Conservation (phyloP, 2,329 filamentous ascomycete genomes). For the Lasiodiplodia sp. region DNA sequence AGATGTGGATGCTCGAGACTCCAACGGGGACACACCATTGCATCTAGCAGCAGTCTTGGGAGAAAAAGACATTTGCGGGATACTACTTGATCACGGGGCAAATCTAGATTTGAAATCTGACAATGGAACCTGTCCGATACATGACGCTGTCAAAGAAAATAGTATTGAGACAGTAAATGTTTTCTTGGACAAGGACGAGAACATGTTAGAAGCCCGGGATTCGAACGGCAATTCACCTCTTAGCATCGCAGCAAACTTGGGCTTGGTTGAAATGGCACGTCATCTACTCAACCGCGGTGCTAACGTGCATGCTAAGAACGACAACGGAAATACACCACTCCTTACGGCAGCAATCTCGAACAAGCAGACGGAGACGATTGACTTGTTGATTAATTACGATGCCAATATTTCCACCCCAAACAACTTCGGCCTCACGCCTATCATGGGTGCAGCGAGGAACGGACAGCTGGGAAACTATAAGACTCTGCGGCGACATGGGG, state of each 20-base stretch:
- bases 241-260: fast-evolving
- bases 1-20: background rate
- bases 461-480: background rate
- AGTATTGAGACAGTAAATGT: background rate
- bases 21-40: background rate
- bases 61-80: background rate
- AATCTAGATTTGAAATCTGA: background rate
- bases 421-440: background rate
- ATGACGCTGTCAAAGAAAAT: background rate
- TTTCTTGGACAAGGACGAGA: background rate
- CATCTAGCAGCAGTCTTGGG: background rate
- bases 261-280: background rate
- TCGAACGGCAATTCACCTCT: background rate
- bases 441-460: background rate
- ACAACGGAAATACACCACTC: background rate
- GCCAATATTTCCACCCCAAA: background rate
- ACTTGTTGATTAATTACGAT: background rate
- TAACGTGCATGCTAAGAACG: background rate
- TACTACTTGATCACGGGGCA: background rate
- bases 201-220: background rate
- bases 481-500: background rate
- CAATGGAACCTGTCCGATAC: background rate
- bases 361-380: background rate
- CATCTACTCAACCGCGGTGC: background rate
- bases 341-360: fast-evolving